Evolutionary conservation across 164 flowering plant genomes (phyloP).

Genomic region (Dillenia suffruticosa): DNA sequence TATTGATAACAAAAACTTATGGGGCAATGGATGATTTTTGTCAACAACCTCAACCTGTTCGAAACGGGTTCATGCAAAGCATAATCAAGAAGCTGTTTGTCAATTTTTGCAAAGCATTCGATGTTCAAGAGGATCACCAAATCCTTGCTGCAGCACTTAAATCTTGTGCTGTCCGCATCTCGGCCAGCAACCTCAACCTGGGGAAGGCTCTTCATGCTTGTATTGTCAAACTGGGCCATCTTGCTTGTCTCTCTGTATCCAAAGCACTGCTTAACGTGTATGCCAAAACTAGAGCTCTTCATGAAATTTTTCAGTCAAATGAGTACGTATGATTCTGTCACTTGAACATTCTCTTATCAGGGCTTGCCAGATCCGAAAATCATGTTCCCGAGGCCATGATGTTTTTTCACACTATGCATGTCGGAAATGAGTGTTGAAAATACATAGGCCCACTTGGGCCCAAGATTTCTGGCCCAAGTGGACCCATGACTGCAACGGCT

Average conservation of each 20-base stretch:
- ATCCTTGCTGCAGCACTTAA: slow-evolving; percentile 50
- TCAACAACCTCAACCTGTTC: no score
- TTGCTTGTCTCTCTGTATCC: slow-evolving; percentile 29
- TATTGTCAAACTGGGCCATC: slow-evolving; percentile 46
- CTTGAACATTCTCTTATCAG: slow-evolving; percentile 70
- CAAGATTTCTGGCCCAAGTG: no score
- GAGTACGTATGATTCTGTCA: slow-evolving; percentile 42
- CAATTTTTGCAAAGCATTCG: not conserved
- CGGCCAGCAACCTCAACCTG: slow-evolving; percentile 16
- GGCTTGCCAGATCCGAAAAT: slow-evolving; percentile 33
- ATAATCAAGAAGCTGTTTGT: no score
- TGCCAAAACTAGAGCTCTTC: slow-evolving; percentile 53
- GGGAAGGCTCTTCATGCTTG: slow-evolving; percentile 59
- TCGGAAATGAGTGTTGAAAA: no score
- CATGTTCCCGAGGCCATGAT: slow-evolving; percentile 33
- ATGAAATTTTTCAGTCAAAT: slow-evolving; percentile 42
- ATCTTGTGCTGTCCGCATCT: slow-evolving; percentile 42
- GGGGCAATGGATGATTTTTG: no score
- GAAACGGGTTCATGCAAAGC: no score
- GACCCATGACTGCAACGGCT: no score
- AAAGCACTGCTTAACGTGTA: slow-evolving; percentile 80
- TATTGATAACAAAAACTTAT: no score
- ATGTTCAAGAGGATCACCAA: slow-evolving; percentile 15
- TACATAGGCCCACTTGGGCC: no score
- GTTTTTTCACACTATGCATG: slow-evolving; percentile 42